Conservation (phyloP, 2,329 filamentous ascomycete species). For the Ambrosiella xylebori region DNA sequence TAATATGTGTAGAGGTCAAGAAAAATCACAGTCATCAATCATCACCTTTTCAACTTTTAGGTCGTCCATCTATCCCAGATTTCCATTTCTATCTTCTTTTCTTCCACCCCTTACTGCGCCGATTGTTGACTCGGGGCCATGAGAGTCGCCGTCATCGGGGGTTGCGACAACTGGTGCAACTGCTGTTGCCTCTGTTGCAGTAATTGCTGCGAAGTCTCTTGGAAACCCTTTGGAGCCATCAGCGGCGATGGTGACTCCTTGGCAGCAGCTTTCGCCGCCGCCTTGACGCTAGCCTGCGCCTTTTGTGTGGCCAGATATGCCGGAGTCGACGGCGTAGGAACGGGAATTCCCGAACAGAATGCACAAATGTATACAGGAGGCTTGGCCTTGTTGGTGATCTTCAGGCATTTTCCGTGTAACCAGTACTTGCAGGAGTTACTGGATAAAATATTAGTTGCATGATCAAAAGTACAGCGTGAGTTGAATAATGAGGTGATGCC, state of each 20-base stretch:
- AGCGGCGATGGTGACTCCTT: conserved; percentile 17
- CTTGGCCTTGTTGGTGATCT: conserved; percentile 37
- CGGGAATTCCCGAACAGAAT: conserved; percentile 42
- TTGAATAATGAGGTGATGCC: no score
- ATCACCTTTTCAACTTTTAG: background rate
- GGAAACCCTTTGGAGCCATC: conserved; percentile 17
- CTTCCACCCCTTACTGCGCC: background rate
- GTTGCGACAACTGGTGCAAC: background rate
- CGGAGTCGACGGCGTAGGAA: conserved; percentile 27
- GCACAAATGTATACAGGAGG: conserved; percentile 46
- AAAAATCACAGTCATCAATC: background rate
- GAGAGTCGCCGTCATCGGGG: background rate
- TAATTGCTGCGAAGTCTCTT: background rate
- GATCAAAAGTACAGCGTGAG: background rate
- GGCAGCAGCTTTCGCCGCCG: background rate
- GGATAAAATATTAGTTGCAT: conserved; percentile 7
- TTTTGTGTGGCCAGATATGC: conserved; percentile 18
- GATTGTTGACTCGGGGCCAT: background rate
- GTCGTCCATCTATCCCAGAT: background rate
- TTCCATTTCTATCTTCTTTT: background rate
- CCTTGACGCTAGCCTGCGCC: background rate
- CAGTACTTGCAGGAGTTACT: conserved; percentile 50
- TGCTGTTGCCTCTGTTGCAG: background rate
- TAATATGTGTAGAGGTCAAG: background rate
- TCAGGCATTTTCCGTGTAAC: conserved; percentile 46